Evolutionary conservation across 2,329 filamentous ascomycete species (phyloP).

Genomic region (Hypocrella siamensis): DNA sequence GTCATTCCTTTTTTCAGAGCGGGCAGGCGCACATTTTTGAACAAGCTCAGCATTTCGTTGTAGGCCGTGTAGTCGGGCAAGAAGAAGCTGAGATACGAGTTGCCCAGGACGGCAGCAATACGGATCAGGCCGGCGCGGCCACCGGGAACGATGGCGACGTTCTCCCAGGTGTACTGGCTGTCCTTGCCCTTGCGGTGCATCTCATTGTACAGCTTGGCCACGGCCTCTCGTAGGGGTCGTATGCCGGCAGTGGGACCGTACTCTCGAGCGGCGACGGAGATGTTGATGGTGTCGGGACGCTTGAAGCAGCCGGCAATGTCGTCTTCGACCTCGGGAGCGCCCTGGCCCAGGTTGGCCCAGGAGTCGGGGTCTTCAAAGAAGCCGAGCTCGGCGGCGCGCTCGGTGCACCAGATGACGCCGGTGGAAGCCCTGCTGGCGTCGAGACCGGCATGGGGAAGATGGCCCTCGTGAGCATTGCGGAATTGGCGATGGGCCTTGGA

Average conservation of each 20-base stretch:
- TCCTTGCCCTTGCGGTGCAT: conserved; percentile 78
- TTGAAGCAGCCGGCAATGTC: conserved; percentile 82
- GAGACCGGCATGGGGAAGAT: conserved; percentile 79
- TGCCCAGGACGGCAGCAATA: conserved; percentile 86
- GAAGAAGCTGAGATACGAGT: conserved; percentile 86
- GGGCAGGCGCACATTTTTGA: conserved; percentile 56
- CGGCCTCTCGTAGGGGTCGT: conserved; percentile 74
- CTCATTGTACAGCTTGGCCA: conserved; percentile 84
- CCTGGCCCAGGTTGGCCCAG: conserved; percentile 92
- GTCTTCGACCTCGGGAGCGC: conserved; percentile 85
- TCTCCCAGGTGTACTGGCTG: conserved; percentile 92
- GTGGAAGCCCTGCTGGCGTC: conserved; percentile 80
- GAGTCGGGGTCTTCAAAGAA: conserved; percentile 65
- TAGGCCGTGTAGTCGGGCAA: conserved; percentile 94
- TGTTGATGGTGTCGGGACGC: conserved; percentile 62
- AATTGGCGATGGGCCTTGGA: conserved; percentile 83
- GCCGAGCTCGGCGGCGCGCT: conserved; percentile 77
- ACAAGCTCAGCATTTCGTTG: conserved; percentile 91
- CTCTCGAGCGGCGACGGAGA: conserved; percentile 66
- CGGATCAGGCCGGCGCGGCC: conserved; percentile 85
- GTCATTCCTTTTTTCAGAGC: too few species aligned
- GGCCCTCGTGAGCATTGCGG: conserved; percentile 77
- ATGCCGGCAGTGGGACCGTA: conserved; percentile 93
- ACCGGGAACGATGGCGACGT: conserved; percentile 90
- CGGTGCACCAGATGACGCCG: conserved; percentile 85